phyloP scores from a whole-genome alignment of 768 basidiomycete species.

The Termitomyces sp. region DNA sequence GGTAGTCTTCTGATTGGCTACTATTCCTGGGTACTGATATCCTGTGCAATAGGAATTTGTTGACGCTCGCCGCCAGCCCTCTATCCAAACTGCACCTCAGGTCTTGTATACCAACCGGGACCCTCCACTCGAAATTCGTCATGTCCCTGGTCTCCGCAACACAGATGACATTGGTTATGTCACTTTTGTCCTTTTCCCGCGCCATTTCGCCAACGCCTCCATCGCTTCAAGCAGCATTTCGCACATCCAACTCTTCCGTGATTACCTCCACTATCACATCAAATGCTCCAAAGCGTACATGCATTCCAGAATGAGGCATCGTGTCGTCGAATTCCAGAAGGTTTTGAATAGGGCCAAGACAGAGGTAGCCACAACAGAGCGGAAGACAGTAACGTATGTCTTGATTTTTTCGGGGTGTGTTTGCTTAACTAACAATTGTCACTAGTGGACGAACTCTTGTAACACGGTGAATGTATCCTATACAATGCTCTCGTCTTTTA shows the following conservation, averaged over 20 bases:
- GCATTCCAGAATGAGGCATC: conserved; percentile 94
- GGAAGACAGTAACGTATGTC: conserved; percentile 87
- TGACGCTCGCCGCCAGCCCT: conserved; percentile 89
- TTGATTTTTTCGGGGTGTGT: neutral
- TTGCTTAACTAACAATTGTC: neutral
- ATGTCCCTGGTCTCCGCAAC: conserved; percentile 74
- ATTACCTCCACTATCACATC: conserved; percentile 99
- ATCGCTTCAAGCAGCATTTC: conserved; percentile 81
- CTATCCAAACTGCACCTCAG: conserved; percentile 96
- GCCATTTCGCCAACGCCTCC: conserved; percentile 77
- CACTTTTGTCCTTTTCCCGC: conserved; percentile 96
- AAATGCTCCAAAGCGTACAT: conserved; percentile 99
- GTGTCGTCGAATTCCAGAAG: conserved; percentile 94
- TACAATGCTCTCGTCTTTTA: neutral
- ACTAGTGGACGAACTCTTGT: conserved; percentile 55
- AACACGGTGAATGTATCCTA: conserved; percentile 34
- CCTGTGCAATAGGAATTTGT: conserved; percentile 82
- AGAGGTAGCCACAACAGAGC: conserved; percentile 75
- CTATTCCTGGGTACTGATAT: neutral
- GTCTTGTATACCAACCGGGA: conserved; percentile 94
- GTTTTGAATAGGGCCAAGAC: conserved; percentile 95
- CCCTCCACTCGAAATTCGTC: conserved; percentile 93
- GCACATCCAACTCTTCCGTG: conserved; percentile 94
- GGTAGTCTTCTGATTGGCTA: conserved; percentile 37
- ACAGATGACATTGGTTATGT: conserved; percentile 94